Base-by-base conservation (phyloP, 768 basidiomycete genomes). In the Cystofilobasidium ferigula region DNA sequence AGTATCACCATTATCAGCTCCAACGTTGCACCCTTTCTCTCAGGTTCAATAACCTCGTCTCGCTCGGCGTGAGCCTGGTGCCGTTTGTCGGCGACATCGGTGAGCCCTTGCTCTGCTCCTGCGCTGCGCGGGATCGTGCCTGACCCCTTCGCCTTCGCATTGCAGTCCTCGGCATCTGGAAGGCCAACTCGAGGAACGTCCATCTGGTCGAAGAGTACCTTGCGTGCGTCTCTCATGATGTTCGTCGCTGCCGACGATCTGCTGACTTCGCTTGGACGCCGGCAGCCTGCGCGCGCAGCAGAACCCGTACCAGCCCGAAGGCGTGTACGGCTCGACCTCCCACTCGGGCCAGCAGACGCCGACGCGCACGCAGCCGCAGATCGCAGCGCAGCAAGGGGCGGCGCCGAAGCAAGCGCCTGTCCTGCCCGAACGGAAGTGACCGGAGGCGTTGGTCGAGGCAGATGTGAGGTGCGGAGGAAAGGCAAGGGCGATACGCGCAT, bases 121-220 rank as follows among this genome's bases (percentile, higher is more conserved):
- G 28, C 40, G 34, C 20, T 62, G 7, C 26, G 32, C 34, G 32
- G 30, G 35, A 38, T 32, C 22, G 34, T 60, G 24, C 58, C 34
- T 38, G 10, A 20, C 20, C 40, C 20, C 40, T 42, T 42, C 40
- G 40, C 40, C 20, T 42, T 42, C 20, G 10, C 20, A 10, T 42
- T 42, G 10, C 40, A 42, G 43, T 68, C 56, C 35, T 60, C 8
- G 67, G 61, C 6, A 59, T 63, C 28, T 68, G 57, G 56, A 68
- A 68, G 40, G n/a, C 42, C 24, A 59, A 38, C 58, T 36, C n/a
- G 13, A 34, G 65, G n/a, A 68, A 62, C 22, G 45, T 28, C 14
- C 67, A 62, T 35, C 18, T 68, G 16, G 38, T 68, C 22, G 67
- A 68, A 24, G 67, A 62, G 35, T 68, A 43, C 45, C 57, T 68